Percentiles rank a stretch among this genome's conserved stretches.
Evolutionary conservation across 495 filamentous ascomycete species (phyloP).

Genomic region (Podospora fimiseda): DNA sequence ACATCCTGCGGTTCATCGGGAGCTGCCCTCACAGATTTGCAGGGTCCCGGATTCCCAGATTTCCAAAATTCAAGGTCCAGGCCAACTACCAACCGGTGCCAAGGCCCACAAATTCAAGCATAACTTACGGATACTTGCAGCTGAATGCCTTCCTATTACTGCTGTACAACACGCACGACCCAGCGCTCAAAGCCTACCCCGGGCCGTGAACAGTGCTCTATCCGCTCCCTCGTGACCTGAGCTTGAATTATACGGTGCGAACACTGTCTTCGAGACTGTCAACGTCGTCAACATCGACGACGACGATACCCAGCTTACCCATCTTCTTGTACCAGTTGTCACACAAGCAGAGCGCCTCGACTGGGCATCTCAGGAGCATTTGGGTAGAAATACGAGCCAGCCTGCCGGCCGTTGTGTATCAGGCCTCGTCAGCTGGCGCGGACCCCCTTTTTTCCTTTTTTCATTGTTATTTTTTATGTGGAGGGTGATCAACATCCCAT

Average conservation of each 20-base stretch:
- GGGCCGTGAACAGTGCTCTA: conserved; percentile 31
- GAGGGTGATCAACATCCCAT: conserved; percentile 22
- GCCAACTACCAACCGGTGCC: conserved; percentile 20
- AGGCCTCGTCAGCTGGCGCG: conserved; percentile 27
- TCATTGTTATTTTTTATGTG: too few species aligned
- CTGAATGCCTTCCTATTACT: conserved; percentile 26
- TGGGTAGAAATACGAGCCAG: conserved; percentile 36
- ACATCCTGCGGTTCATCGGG: conserved; percentile 9
- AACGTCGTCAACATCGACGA: conserved; percentile 10
- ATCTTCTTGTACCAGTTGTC: conserved; percentile 31
- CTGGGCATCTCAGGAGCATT: conserved; percentile 40
- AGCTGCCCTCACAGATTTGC: conserved; percentile 1
- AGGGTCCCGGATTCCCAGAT: background rate
- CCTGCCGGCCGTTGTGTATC: conserved; percentile 28
- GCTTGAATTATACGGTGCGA: background rate
- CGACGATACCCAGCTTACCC: conserved; percentile 7
- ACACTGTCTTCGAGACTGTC: conserved; percentile 19
- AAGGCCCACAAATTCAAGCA: conserved; percentile 26
- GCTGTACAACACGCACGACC: conserved; percentile 17
- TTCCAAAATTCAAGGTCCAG: background rate
- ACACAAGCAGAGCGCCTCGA: conserved; percentile 38
- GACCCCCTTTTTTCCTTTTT: conserved; percentile 4
- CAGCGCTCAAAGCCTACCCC: conserved; percentile 16
- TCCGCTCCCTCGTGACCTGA: conserved; percentile 41
- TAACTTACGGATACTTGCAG: conserved; percentile 31